Conservation (phyloP, 768 basidiomycete genomes). For the Amanita pallidorosea region DNA sequence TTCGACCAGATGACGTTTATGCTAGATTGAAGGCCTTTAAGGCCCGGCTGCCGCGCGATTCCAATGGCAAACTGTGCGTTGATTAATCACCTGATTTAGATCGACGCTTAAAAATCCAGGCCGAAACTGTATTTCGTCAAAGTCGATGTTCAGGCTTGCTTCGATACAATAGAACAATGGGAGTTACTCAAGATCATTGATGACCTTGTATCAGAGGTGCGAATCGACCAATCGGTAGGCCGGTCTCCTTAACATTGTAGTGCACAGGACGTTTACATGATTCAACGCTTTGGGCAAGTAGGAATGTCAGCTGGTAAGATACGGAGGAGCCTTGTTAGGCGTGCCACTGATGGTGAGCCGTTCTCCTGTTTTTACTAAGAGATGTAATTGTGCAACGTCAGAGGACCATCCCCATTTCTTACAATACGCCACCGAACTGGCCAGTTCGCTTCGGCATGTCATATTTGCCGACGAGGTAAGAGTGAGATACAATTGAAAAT, state of each 20-base stretch:
- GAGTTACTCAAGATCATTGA: constrained; percentile 73
- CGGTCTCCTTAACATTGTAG: background rate
- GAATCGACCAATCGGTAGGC: background rate
- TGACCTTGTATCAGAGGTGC: constrained; percentile 62
- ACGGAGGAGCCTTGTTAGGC: constrained; percentile 44
- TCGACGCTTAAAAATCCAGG: constrained; percentile 25
- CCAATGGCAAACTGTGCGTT: constrained; percentile 41
- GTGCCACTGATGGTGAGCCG: constrained; percentile 50
- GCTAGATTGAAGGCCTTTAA: constrained; percentile 64
- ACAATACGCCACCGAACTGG: constrained; percentile 56
- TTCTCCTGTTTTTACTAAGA: background rate
- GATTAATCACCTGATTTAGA: background rate
- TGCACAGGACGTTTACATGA: constrained; percentile 57
- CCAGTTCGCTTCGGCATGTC: constrained; percentile 54
- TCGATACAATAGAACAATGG: constrained; percentile 90
- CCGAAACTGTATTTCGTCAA: constrained; percentile 94
- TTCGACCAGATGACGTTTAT: constrained; percentile 79
- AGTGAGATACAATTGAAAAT: background rate
- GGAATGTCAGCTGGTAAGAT: constrained; percentile 43
- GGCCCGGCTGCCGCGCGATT: constrained; percentile 25
- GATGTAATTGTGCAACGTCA: constrained; percentile 16
- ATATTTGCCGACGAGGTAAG: constrained; percentile 81
- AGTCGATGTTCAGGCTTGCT: constrained; percentile 91
- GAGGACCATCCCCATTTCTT: constrained; percentile 74
- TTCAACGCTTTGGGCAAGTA: constrained; percentile 63